These are phyloP conservation scores for Diplosphaera chodatii DNA, from an alignment of 139 green algal species.

Conservation along the genomic window DNA sequence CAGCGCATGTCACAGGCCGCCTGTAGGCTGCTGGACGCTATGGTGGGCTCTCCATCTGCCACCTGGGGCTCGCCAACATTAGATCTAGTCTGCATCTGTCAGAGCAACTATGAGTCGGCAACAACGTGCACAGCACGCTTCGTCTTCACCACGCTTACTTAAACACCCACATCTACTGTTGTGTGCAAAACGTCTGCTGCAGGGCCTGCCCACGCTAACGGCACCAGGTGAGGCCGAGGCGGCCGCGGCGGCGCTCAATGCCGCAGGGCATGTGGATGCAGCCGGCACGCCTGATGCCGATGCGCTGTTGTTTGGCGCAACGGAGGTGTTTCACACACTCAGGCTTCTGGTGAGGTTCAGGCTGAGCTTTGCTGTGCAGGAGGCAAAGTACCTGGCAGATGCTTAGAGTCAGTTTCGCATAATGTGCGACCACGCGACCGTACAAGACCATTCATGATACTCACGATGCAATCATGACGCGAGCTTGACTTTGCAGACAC, in stretches of 20 bases:
- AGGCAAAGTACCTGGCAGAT: constrained; percentile 5
- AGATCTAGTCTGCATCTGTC: neutral
- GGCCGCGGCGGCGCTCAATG: constrained; percentile 51
- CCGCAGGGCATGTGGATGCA: constrained; percentile 32
- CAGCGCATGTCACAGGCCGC: neutral
- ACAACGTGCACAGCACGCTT: too few relatives aligned
- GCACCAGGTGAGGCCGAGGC: constrained; percentile 62
- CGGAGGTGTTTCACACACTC: constrained; percentile 31
- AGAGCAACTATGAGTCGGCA: too few relatives aligned
- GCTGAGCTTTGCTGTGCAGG: neutral
- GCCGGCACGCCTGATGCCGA: constrained; percentile 46
- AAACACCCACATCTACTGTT: neutral
- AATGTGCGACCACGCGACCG: too few relatives aligned
- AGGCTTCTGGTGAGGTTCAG: constrained; percentile 13
- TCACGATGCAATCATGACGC: too few relatives aligned
- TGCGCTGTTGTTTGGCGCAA: constrained; percentile 55
- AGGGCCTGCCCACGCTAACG: constrained; percentile 58
- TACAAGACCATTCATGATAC: too few relatives aligned
- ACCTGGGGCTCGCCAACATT: neutral
- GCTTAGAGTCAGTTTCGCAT: neutral
- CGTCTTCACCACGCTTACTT: too few relatives aligned
- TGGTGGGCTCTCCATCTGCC: constrained; percentile 14
- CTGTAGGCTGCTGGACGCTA: constrained; percentile 13
- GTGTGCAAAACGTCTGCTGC: neutral
- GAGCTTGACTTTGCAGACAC: neutral